Base-by-base conservation (phyloP, 371 early-diverging fungal genomes). In the Blakeslea trispora region DNA sequence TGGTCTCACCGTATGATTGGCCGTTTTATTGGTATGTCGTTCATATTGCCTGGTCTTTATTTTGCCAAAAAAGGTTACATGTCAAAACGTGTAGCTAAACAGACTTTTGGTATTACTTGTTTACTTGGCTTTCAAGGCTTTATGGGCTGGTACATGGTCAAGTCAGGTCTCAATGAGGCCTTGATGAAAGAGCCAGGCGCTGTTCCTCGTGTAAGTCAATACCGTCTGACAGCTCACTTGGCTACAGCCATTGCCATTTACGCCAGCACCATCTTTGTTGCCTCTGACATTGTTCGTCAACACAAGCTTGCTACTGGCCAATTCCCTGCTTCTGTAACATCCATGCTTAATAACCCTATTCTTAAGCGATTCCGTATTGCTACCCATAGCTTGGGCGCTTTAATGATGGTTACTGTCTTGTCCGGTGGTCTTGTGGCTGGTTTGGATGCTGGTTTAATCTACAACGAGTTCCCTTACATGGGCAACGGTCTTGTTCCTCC, bases 81-180 rank as follows among this genome's bases (percentile, higher is more conserved):
- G 84, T 75, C 91, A 17, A 81, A 75, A 51, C 67, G 76, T 1
- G 82, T 86, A 34, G 76, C 72, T n/a, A 86, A 84, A 37, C 84
- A 89, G 43, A 86, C 88, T 13, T 72, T 88, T 54, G 82, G 88
- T 10, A 81, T 95, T 24, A 91, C 89, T 39, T 74, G 78, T 24
- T 63, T 97, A 48, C 80, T 97, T 43, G 92, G 95, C 31, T 86
- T 87, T 66, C 97, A 96, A 84, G 98, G 98, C 39, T 84, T 87
- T 14, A 83, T 98, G 68, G 98, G 98, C 50, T 98, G 98, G 98
- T 96, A 92, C 71, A 98, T 98, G 98, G 98, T 98, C 22, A 88
- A 91, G 49, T 90, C 90, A 41, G 98, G 98, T 13, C 76, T 98
- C 11, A 85, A 87, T 18, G 78, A 90, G 45, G 90, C 92, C 50